These are phyloP conservation scores for Arctium minus DNA, from an alignment of 129 eudicot genomes.

Conservation along the genomic window DNA sequence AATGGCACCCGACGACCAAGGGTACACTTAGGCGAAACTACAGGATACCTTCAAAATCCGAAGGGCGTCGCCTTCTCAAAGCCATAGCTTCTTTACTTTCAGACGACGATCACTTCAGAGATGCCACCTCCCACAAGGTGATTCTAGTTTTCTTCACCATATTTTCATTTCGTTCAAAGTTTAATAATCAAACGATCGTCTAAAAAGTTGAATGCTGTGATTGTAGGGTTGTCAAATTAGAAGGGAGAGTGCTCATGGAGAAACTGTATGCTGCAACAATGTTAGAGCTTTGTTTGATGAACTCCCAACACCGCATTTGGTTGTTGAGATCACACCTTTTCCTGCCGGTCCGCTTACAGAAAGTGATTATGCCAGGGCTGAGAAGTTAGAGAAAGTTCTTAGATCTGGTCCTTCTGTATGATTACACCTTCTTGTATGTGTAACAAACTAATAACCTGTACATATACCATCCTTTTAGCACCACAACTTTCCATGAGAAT, in stretches of 20 bases:
- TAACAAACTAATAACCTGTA: conserved; percentile 20
- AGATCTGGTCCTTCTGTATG: conserved; percentile 81
- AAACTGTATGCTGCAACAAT: conserved; percentile 84
- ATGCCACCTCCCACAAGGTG: conserved; percentile 99
- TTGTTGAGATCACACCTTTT: conserved; percentile 82
- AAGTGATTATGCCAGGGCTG: conserved; percentile 80
- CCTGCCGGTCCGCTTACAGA: conserved; percentile 88
- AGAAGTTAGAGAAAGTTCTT: conserved; percentile 84
- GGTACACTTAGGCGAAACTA: conserved; percentile 86
- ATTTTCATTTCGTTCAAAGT: not conserved
- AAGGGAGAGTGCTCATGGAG: conserved; percentile 92
- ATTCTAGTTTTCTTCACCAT: not conserved
- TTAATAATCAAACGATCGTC: not conserved
- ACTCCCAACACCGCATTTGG: conserved; percentile 83
- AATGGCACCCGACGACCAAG: conserved; percentile 99
- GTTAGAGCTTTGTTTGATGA: conserved; percentile 87
- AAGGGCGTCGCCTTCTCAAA: conserved; percentile 87
- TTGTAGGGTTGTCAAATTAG: conserved; percentile 87
- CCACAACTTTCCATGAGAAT: not conserved
- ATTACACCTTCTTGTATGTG: conserved; percentile 21
- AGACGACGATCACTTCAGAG: conserved; percentile 92
- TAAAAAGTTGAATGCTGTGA: not conserved
- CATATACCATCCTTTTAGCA: conserved; percentile 27
- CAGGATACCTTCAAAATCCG: conserved; percentile 65
- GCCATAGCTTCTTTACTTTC: conserved; percentile 87